Percentiles rank a stretch among this genome's conserved stretches.
phyloP scores from a whole-genome alignment of 2,329 filamentous ascomycete species.

The Cladosporium oxysporum region DNA sequence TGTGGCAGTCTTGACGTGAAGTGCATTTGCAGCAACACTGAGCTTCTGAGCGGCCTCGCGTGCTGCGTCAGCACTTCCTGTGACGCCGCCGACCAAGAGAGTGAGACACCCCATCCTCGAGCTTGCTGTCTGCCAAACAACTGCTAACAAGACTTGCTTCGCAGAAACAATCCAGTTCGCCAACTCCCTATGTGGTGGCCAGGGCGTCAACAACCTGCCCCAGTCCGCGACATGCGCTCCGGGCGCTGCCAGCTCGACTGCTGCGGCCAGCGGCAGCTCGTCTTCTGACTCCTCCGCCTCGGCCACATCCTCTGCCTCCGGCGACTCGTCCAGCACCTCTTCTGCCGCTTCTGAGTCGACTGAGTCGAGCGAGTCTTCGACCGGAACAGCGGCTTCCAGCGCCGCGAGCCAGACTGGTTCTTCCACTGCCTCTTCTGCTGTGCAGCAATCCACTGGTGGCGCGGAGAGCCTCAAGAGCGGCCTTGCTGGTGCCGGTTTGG shows the following conservation, averaged over 20 bases:
- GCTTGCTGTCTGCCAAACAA: not conserved
- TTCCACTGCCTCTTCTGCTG: not conserved
- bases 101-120: slow-evolving; percentile 29
- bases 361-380: not conserved
- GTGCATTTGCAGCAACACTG: slow-evolving; percentile 45
- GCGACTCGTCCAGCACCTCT: not conserved
- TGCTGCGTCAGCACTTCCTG: slow-evolving; percentile 46
- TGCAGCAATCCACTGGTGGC: slow-evolving; percentile 11
- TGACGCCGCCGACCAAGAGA: slow-evolving; percentile 35
- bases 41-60: slow-evolving; percentile 40
- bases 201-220: slow-evolving; percentile 42
- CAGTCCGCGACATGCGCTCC: slow-evolving; percentile 41
- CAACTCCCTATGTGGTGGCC: slow-evolving; percentile 41
- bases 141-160: not conserved
- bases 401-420: slow-evolving; percentile 6
- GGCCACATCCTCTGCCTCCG: slow-evolving; percentile 1
- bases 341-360: slow-evolving; percentile 7
- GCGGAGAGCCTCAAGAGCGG: slow-evolving; percentile 8
- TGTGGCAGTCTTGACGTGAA: slow-evolving; percentile 43
- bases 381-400: slow-evolving; percentile 1
- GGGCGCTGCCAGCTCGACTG: slow-evolving; percentile 21
- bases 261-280: slow-evolving; percentile 13
- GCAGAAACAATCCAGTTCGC: slow-evolving; percentile 47
- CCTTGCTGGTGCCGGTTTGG: slow-evolving; percentile 9
- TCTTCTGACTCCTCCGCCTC: slow-evolving; percentile 4